Evolutionary conservation across 495 filamentous ascomycete species (phyloP).

Genomic region (Podospora fimiseda): DNA sequence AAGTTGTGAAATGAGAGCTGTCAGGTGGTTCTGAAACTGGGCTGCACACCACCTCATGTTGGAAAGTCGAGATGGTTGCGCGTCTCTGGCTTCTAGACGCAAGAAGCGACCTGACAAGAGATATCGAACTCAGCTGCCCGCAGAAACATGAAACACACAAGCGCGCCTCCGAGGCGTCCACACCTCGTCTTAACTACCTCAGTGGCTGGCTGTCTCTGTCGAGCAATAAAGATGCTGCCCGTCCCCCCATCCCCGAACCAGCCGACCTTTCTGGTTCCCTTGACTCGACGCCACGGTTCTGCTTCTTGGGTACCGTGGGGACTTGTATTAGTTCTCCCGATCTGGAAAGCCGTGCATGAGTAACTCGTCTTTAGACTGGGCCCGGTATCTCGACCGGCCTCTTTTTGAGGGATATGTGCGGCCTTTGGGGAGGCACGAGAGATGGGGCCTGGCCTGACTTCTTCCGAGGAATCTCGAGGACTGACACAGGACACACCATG

Average conservation of each 20-base stretch:
- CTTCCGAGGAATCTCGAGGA: neutral
- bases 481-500: neutral
- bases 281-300: slow-evolving; percentile 3
- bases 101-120: neutral
- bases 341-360: slow-evolving; percentile 11
- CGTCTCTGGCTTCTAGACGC: slow-evolving; percentile 3
- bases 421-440: neutral
- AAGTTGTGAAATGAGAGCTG: neutral
- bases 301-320: slow-evolving; percentile 6
- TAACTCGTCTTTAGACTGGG: too few species aligned
- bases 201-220: slow-evolving; percentile 11
- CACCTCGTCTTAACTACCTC: slow-evolving; percentile 5
- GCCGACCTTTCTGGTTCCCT: neutral
- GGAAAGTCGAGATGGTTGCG: neutral
- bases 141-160: slow-evolving; percentile 34
- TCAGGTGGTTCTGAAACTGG: neutral
- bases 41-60: neutral
- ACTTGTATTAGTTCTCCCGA: slow-evolving; percentile 5
- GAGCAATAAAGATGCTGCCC: slow-evolving; percentile 2
- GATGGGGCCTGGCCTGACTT: neutral
- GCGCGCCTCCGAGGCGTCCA: slow-evolving; percentile 18
- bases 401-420: slow-evolving; percentile 2
- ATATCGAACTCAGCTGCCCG: slow-evolving; percentile 11
- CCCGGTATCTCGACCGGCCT: neutral
- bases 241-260: neutral